Percentiles rank a stretch among this genome's conserved stretches.
These are phyloP conservation scores for Phialophora expanda DNA, from an alignment of 2,329 filamentous ascomycete genomes.

Conservation along the genomic window DNA sequence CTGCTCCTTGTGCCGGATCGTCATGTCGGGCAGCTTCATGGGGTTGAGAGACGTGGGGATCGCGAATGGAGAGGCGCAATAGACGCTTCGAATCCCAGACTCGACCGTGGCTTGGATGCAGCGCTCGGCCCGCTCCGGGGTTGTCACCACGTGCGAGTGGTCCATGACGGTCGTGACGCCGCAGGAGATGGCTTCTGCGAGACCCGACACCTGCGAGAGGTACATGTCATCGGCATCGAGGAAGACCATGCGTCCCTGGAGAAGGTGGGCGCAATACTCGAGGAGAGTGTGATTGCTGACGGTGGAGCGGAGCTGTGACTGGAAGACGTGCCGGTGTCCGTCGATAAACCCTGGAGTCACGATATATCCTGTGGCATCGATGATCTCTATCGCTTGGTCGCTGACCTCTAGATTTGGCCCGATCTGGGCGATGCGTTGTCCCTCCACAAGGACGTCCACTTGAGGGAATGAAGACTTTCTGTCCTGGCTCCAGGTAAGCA, in stretches of 20 bases:
- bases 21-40: conserved; percentile 17
- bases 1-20: conserved; percentile 13
- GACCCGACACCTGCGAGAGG: conserved; percentile 43
- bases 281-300: conserved; percentile 48
- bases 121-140: conserved; percentile 37
- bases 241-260: conserved; percentile 47
- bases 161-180: conserved; percentile 42
- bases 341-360: conserved; percentile 43
- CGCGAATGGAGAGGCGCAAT: conserved; percentile 38
- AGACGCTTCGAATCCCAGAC: conserved; percentile 42
- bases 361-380: conserved; percentile 47
- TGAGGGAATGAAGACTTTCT: conserved; percentile 17
- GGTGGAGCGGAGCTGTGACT: conserved; percentile 47
- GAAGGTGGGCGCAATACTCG: conserved; percentile 51
- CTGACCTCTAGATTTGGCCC: conserved; percentile 7
- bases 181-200: conserved; percentile 21
- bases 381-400: conserved; percentile 36
- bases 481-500: conserved; percentile 1
- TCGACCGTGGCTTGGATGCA: conserved; percentile 39
- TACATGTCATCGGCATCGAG: conserved; percentile 51
- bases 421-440: conserved; percentile 16
- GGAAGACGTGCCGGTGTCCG: conserved; percentile 50
- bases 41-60: conserved; percentile 20
- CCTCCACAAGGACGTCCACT: conserved; percentile 22
- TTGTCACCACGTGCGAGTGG: conserved; percentile 42